These are phyloP conservation scores for Cladosporium sp. DNA, from an alignment of 2,329 filamentous ascomycete species.

Conservation along the genomic window DNA sequence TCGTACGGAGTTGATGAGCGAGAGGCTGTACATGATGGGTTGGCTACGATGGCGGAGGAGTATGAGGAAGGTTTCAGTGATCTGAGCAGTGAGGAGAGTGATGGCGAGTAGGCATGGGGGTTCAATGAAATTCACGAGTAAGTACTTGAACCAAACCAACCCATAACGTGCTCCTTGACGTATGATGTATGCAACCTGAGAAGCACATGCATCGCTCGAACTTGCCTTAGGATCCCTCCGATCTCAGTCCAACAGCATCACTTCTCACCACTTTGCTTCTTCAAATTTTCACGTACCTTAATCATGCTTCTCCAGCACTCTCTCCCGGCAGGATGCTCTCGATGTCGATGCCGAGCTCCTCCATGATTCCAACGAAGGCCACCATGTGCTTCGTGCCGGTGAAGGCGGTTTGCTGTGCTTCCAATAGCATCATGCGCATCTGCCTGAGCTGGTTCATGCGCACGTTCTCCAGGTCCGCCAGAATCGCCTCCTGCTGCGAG, in stretches of 20 bases:
- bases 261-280: neutral
- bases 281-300: neutral
- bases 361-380: neutral
- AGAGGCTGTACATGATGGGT: conserved; percentile 76
- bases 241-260: neutral
- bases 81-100: conserved; percentile 62
- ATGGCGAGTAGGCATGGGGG: neutral
- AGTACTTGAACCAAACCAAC: neutral
- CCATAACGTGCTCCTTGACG: neutral
- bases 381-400: neutral
- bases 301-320: neutral
- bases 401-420: neutral
- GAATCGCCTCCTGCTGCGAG: neutral
- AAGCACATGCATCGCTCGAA: neutral
- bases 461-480: neutral
- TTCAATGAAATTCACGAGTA: neutral
- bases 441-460: neutral
- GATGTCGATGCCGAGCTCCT: neutral
- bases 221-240: neutral
- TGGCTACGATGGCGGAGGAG: conserved; percentile 81
- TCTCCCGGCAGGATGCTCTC: neutral
- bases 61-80: conserved; percentile 88
- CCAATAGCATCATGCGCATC: conserved; percentile 7
- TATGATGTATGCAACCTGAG: neutral
- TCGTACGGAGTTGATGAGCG: conserved; percentile 74